Evolutionary conservation across 1,284 basidiomycete genomes (phyloP), one percentile per base, ranked within the genome.

Genomic region (Pseudozyma tsukubaensis): DNA sequence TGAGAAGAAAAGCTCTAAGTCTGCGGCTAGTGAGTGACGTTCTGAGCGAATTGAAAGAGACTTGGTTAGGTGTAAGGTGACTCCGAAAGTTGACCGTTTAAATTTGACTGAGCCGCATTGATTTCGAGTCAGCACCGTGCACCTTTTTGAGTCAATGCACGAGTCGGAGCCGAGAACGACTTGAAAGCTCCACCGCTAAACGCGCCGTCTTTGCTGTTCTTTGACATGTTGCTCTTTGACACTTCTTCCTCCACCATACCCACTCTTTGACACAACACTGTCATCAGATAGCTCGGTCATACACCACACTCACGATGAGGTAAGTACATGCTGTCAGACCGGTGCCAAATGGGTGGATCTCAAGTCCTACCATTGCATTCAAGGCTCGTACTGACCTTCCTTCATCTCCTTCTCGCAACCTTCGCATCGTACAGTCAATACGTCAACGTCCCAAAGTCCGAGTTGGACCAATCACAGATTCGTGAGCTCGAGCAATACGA

Each of bases 401-500:
- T 24, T 45, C 18, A 9, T 45, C 44, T 24, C 6, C 44, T 43
- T 21, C 14, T n/a, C n/a, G 18, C 24, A 18, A n/a, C 43, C 40
- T 36, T 34, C 24, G 16, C 24, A 11, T 13, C 32, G 32, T 5
- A 32, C 73, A 97, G 94, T 88, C 94, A 97, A 89, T 97, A 95
- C 88, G 92, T 94, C 72, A 93, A 97, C 85, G 91, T 94, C 63
- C 93, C 94, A 65, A 97, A 96, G 85, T 98, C 95, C 43, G 97
- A 99, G 87, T 89, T 99, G 64, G 94, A 97, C 85, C 97, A 99
- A 86, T 92, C 92, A 14, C 94, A 99, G 87, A 89, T 99, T 68
- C 91, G 94, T 67, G 92, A 94, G 83, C 88, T 99, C 71, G 96
- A 99, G 86, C 83, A 81, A 50, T 80, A 78, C 58, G 81, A 85